Evolutionary conservation across 1,139 yeast species (phyloP).

Genomic region (Candida buenavistaensis): DNA sequence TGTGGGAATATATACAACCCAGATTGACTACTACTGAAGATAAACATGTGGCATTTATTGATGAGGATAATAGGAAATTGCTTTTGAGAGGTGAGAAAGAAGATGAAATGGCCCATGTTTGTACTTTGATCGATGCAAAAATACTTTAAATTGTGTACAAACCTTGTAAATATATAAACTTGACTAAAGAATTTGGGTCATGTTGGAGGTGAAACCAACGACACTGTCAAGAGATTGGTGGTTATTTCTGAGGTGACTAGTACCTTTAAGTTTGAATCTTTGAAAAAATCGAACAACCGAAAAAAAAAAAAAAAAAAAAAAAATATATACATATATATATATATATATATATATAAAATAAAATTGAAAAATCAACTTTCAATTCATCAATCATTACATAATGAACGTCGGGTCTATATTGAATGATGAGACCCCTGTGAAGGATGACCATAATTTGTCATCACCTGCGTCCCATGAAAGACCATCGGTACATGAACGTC

Average conservation of each 20-base stretch:
- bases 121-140: constrained; percentile 4
- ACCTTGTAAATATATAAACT: constrained; percentile 3
- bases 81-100: constrained; percentile 8
- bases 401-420: constrained; percentile 52
- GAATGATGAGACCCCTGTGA: constrained; percentile 42
- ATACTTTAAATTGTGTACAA: constrained; percentile 3
- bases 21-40: constrained; percentile 19
- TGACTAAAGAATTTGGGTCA: no score
- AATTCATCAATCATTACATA: background rate
- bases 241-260: no score
- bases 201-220: no score
- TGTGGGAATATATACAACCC: constrained; percentile 33
- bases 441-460: constrained; percentile 5
- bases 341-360: no score
- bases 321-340: background rate
- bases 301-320: background rate
- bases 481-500: constrained; percentile 23
- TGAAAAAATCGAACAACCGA: no score
- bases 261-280: no score
- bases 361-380: no score
- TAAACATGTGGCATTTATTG: constrained; percentile 14
- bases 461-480: constrained; percentile 5
- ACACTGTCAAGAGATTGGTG: no score
- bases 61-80: constrained; percentile 11
- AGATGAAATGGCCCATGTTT: constrained; percentile 3